Percentiles rank a stretch among this genome's conserved stretches.
These are phyloP conservation scores for Cunninghamia lanceolata DNA, from an alignment of 75 land plant genomes.

Conservation along the genomic window DNA sequence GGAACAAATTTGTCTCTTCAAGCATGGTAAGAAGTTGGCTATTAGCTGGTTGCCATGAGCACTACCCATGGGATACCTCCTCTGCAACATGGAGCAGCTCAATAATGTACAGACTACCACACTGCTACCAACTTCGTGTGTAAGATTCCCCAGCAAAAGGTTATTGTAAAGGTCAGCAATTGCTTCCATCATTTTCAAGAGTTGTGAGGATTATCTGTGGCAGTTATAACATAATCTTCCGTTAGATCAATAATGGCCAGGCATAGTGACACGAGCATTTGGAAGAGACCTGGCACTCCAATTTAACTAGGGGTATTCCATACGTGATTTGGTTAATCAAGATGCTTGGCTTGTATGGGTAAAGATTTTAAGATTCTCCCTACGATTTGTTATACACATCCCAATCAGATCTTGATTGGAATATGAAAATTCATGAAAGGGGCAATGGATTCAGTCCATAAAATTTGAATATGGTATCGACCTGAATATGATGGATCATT, in stretches of 20 bases:
- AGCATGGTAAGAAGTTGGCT: background rate
- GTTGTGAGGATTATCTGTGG: background rate
- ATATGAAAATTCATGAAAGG: background rate
- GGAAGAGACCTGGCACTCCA: background rate
- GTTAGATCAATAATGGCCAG: background rate
- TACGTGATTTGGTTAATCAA: background rate
- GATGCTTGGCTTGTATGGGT: background rate
- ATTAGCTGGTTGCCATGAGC: background rate
- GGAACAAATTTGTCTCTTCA: background rate
- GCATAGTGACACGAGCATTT: background rate
- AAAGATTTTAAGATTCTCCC: background rate
- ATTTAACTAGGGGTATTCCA: background rate
- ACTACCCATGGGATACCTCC: background rate
- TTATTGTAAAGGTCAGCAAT: background rate
- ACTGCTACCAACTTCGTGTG: background rate
- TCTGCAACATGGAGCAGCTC: background rate
- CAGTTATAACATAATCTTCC: background rate
- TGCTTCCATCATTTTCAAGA: background rate
- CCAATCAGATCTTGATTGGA: background rate
- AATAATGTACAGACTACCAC: background rate
- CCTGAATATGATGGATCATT: background rate
- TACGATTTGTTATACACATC: background rate
- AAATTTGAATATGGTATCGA: background rate
- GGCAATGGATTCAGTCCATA: background rate
- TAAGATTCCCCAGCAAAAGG: background rate